These are phyloP conservation scores for Heritiera fomes DNA, from an alignment of 345 rosid genomes.

Conservation along the genomic window DNA sequence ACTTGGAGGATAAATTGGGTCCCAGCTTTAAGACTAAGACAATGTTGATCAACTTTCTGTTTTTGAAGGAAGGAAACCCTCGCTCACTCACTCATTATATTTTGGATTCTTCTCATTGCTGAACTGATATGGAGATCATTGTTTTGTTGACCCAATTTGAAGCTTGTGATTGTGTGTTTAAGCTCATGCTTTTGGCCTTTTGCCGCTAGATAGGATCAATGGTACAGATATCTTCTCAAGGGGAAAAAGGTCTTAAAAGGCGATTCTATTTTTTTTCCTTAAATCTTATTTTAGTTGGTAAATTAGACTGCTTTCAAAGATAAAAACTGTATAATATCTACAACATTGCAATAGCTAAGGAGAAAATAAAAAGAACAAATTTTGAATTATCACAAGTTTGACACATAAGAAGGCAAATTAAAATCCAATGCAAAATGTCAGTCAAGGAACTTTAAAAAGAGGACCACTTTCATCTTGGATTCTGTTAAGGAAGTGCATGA, in stretches of 20 bases:
- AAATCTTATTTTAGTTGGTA: too few species aligned
- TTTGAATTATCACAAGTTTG: too few species aligned
- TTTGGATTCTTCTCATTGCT: constrained; percentile 35
- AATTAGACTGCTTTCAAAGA: too few species aligned
- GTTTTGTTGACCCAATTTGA: constrained; percentile 28
- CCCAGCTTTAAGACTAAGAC: constrained; percentile 21
- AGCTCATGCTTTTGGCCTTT: not conserved
- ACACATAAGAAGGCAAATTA: too few species aligned
- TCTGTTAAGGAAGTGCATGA: not conserved
- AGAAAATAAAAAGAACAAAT: too few species aligned
- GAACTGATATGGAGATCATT: constrained; percentile 29
- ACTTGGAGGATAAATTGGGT: constrained; percentile 26
- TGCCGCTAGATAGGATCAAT: not conserved
- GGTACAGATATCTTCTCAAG: not conserved
- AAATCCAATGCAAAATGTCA: too few species aligned
- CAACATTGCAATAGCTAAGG: too few species aligned
- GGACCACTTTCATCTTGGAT: constrained; percentile 10
- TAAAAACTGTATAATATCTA: too few species aligned
- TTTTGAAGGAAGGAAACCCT: constrained; percentile 1
- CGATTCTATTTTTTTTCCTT: not conserved
- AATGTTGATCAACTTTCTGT: constrained; percentile 19
- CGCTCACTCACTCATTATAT: constrained; percentile 25
- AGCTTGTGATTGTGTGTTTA: not conserved
- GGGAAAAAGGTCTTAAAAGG: not conserved
- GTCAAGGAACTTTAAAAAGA: not conserved